Evolutionary conservation across 805 yeast species (phyloP).

Genomic region (Wickerhamiella spandovensis): DNA sequence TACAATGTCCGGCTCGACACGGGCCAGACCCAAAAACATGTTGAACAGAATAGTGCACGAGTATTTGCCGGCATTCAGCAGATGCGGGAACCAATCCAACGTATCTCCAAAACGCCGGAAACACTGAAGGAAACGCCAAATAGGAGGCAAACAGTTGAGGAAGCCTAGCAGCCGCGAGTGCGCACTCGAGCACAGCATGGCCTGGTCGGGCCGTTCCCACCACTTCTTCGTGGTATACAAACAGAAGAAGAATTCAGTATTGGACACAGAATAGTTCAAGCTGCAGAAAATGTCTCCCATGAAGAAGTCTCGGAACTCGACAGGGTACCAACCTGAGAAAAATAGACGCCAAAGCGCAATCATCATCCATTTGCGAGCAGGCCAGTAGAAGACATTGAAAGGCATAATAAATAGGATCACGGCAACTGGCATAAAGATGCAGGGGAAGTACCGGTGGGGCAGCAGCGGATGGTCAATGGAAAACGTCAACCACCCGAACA

Average conservation of each 20-base stretch:
- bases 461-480: slow-evolving; percentile 48
- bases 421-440: slow-evolving; percentile 50
- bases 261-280: slow-evolving; percentile 76
- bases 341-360: slow-evolving; percentile 57
- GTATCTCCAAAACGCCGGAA: slow-evolving; percentile 83
- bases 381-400: slow-evolving; percentile 37
- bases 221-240: slow-evolving; percentile 54
- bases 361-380: slow-evolving; percentile 69
- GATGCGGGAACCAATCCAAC: slow-evolving; percentile 92
- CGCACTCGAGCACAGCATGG: slow-evolving; percentile 57
- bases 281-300: slow-evolving; percentile 86
- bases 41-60: slow-evolving; percentile 52
- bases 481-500: slow-evolving; percentile 69
- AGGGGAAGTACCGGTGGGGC: slow-evolving; percentile 67
- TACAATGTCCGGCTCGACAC: slow-evolving; percentile 39
- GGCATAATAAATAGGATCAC: slow-evolving; percentile 47
- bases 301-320: slow-evolving; percentile 88
- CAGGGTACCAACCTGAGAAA: slow-evolving; percentile 81
- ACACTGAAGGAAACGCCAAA: slow-evolving; percentile 88
- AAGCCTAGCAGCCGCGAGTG: slow-evolving; percentile 72
- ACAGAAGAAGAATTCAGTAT: slow-evolving; percentile 75
- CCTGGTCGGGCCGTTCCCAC: slow-evolving; percentile 29
- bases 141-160: slow-evolving; percentile 68
- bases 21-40: slow-evolving; percentile 59
- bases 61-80: slow-evolving; percentile 79